Base-by-base conservation (phyloP, 2,329 filamentous ascomycete species). In the Alternaria sp. region DNA sequence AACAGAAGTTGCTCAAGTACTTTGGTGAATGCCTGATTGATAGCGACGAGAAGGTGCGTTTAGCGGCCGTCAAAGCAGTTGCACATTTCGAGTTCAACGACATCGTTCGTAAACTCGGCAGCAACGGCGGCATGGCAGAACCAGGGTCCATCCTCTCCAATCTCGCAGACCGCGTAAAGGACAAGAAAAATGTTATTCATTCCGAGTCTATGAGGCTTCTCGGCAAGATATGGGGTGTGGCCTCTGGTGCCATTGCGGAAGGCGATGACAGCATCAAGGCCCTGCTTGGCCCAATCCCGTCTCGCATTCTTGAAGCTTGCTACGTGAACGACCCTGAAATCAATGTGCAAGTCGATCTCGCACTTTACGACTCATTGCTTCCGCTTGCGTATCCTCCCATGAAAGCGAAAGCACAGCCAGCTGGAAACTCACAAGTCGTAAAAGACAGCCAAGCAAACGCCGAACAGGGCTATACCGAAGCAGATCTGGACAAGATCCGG, bases 191-290 rank as follows among this genome's bases (percentile, higher is more conserved):
- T 14, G 83, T 87, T 42, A 92, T 99, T 11, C 91, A 94, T 58
- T 88, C 91, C 39, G 92, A 94, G 69, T 94, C 93, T 24, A 96
- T 97, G 87, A 90, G 89, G 51, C 84, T 96, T 8, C 82, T 98
- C 1, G 92, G 88, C 11, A 92, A 89, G 63, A 89, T 98, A 28
- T 99, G 95, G 95, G 94, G 92, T n/a, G 94, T 96, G 18, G 94
- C 92, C 12, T 88, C 90, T 18, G 92, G 93, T 18, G 94, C 97
- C 70, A 91, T 99, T 69, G 89, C 92, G 24, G 88, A 90, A 53
- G 92, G 92, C 14, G 91, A 94, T 69, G 92, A 97, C 68, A 83
- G 85, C 18, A 90, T 96, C 20, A 86, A 86, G 12, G 82, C 87
- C 9, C 86, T 94, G n/a, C 82, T 99, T 12, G 90, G 89, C 7